Percentiles rank a stretch among this genome's conserved stretches.
Evolutionary conservation across 2,329 filamentous ascomycete genomes (phyloP).

Genomic region (Pseudogymnoascus sp.): DNA sequence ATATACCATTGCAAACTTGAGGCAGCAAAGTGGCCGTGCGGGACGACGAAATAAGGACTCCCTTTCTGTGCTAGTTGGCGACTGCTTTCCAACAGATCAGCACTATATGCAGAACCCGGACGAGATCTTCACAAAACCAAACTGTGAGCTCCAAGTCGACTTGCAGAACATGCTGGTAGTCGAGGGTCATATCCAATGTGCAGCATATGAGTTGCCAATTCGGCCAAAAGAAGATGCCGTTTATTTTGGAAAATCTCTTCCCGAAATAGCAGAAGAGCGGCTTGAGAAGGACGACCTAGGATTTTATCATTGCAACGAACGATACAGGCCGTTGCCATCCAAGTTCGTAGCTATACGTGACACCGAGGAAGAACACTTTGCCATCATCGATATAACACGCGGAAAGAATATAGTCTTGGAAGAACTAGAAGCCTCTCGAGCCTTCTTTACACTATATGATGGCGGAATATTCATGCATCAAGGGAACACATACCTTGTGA

Average conservation of each 20-base stretch:
- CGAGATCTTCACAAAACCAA: constrained; percentile 85
- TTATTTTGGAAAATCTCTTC: constrained; percentile 72
- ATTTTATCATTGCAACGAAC: constrained; percentile 82
- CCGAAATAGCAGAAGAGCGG: constrained; percentile 62
- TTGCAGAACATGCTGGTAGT: constrained; percentile 83
- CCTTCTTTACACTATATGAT: constrained; percentile 92
- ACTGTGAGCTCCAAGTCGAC: constrained; percentile 82
- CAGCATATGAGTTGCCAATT: constrained; percentile 90
- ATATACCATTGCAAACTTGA: constrained; percentile 86
- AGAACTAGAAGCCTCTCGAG: constrained; percentile 91
- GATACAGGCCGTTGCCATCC: constrained; percentile 78
- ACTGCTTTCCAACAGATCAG: constrained; percentile 84
- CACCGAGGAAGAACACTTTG: constrained; percentile 84
- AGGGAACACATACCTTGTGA: constrained; percentile 84
- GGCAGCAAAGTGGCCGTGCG: constrained; percentile 89
- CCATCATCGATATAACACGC: constrained; percentile 80
- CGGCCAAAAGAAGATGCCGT: constrained; percentile 61
- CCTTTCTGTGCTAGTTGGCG: constrained; percentile 79
- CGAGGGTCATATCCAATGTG: constrained; percentile 92
- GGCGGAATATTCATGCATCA: constrained; percentile 96
- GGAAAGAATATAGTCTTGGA: constrained; percentile 79
- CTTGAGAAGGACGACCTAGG: constrained; percentile 65
- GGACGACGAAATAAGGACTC: constrained; percentile 90
- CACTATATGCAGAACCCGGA: constrained; percentile 96
- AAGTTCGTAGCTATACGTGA: constrained; percentile 81